These are phyloP conservation scores for Canavalia gladiata DNA, from an alignment of 306 rosid species.

Conservation along the genomic window DNA sequence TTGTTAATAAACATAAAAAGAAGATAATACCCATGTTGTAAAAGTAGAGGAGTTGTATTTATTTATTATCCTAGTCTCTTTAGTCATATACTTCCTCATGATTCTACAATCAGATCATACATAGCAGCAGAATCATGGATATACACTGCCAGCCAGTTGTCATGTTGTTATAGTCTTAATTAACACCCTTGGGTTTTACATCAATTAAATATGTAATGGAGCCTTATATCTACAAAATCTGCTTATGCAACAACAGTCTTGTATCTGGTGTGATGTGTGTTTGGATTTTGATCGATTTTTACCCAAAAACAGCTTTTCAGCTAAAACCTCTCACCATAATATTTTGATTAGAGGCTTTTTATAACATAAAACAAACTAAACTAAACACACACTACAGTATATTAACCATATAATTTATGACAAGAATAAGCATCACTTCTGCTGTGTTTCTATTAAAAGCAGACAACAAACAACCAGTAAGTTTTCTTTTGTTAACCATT, in stretches of 20 bases:
- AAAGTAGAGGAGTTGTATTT: conserved; percentile 24
- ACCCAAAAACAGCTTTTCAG: conserved; percentile 8
- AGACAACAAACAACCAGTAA: not conserved
- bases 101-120: conserved; percentile 11
- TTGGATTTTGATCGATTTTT: not conserved
- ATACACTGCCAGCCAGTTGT: not conserved
- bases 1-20: conserved; percentile 28
- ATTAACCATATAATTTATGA: not conserved
- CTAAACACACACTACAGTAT: not conserved
- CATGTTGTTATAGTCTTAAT: not conserved
- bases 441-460: conserved; percentile 19
- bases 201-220: conserved; percentile 8
- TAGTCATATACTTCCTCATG: not conserved
- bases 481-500: conserved; percentile 5
- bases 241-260: not conserved
- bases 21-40: conserved; percentile 18
- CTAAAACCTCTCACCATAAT: not conserved
- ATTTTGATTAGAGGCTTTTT: not conserved
- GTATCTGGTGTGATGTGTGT: not conserved
- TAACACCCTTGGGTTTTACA: conserved; percentile 1
- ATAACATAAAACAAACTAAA: conserved; percentile 2
- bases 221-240: not conserved
- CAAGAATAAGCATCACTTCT: conserved; percentile 34
- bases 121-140: conserved; percentile 22
- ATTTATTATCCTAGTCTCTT: conserved; percentile 28